Percentiles rank a stretch among this genome's conserved stretches.
These are phyloP conservation scores for Hypoxylon sp. DNA, from an alignment of 2,329 filamentous ascomycete genomes.

Conservation along the genomic window DNA sequence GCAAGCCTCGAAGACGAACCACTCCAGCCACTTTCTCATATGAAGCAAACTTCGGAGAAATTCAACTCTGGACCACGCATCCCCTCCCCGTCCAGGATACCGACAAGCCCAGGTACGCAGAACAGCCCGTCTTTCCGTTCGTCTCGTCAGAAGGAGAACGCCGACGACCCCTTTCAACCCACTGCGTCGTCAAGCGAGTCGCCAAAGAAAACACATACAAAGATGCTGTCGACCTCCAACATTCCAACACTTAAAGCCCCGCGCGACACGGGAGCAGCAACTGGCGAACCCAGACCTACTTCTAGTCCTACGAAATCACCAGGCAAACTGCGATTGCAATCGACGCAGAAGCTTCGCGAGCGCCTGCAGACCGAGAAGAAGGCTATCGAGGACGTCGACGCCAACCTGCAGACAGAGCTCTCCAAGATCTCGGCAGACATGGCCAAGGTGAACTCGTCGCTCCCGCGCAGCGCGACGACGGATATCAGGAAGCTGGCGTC, in stretches of 20 bases:
- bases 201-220: conserved; percentile 51
- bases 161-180: conserved; percentile 39
- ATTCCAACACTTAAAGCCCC: conserved; percentile 62
- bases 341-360: conserved; percentile 80
- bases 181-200: conserved; percentile 30
- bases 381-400: conserved; percentile 73
- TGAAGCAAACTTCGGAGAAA: conserved; percentile 63
- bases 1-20: conserved; percentile 59
- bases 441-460: conserved; percentile 60
- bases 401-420: conserved; percentile 76
- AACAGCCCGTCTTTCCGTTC: conserved; percentile 38
- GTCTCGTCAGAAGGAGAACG: conserved; percentile 61
- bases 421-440: conserved; percentile 84
- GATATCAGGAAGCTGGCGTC: conserved; percentile 61
- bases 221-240: conserved; percentile 60
- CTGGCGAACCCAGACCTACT: conserved; percentile 43
- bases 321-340: conserved; percentile 72
- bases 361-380: conserved; percentile 83
- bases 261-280: conserved; percentile 43
- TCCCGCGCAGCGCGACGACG: conserved; percentile 48
- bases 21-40: conserved; percentile 59
- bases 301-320: conserved; percentile 51
- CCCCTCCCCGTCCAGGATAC: conserved; percentile 59
- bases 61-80: conserved; percentile 61
- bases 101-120: conserved; percentile 57